Conservation (phyloP, 345 rosid species). For the Corymbia maculata region DNA sequence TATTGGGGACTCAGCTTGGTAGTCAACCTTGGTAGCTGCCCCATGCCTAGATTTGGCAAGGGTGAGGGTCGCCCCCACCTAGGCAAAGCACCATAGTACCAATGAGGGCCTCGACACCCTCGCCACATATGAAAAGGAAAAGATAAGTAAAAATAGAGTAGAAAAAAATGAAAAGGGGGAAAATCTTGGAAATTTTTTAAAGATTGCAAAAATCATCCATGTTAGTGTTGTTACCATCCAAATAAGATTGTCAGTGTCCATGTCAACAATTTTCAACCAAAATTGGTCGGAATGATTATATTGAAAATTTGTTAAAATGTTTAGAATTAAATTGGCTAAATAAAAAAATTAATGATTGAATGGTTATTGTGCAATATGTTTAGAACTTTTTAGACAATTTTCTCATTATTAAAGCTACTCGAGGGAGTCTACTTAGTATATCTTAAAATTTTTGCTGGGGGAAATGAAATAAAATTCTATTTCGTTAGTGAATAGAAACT, state of each 20-base stretch:
- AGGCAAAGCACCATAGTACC: background rate
- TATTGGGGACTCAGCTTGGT: too few species aligned
- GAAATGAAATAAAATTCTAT: background rate
- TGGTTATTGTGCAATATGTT: background rate
- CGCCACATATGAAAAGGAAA: background rate
- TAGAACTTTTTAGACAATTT: too few species aligned
- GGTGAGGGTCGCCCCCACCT: background rate
- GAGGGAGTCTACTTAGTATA: background rate
- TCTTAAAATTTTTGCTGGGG: background rate
- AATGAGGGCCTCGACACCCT: background rate
- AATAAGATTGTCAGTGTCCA: accelerated
- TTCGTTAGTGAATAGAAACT: background rate
- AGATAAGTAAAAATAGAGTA: too few species aligned
- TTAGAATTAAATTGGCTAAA: background rate
- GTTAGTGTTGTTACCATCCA: background rate
- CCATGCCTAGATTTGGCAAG: too few species aligned
- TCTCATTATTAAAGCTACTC: background rate
- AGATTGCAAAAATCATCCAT: background rate
- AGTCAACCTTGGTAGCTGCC: too few species aligned
- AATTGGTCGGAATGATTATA: accelerated
- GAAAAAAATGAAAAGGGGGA: too few species aligned
- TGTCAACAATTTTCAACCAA: too few species aligned
- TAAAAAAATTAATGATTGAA: too few species aligned
- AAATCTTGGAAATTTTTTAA: too few species aligned
- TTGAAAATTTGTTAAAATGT: too few species aligned